Base-by-base conservation (phyloP, 1,284 basidiomycete species). In the Lignosus rhinocerotis region DNA sequence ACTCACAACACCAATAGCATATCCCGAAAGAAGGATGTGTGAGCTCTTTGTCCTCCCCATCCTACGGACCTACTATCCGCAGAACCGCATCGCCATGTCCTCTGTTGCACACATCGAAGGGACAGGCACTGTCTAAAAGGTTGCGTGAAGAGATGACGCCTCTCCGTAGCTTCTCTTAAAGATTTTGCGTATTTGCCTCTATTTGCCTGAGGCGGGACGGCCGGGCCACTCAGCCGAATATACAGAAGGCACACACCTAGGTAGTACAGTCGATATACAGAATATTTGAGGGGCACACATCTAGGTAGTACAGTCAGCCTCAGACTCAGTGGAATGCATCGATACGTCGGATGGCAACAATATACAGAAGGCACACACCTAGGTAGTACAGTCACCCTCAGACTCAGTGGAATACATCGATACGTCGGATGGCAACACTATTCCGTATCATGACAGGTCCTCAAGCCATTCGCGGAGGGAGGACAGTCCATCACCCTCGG, bases 121-220 rank as follows among this genome's bases (percentile, higher is more conserved):
- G 80, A 78, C 79, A 83, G 86, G 87, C 81, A 89, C 87, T 89
- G 87, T 89, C 87, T 89, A 81, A 73, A 70, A 80, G 85, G 85
- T 73, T 80, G 87, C 87, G 84, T 75, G 75, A 66, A 59, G 65
- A 58, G 63, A 65, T 46, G 51, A 17, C n/a, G n/a, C n/a, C 10
- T 16, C 31, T 10, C 39, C n/a, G 38, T 32, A 8, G 6, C 10
- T 42, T 10, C 25, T 6, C 60, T 61, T 64, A 65, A 63, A 55
- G 16, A 30, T 16, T 32, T 30, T 19, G 11, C 6, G 41, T 59
- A 43, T 58, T 61, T 60, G 63, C 4, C 10, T n/a, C 30, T 57
- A 36, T 61, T 61, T 59, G 55, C 7, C 5, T 16, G 14, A 34
- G 11, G 30, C 16, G 10, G 17, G 17, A 30, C 30, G 43, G 32